Conservation (phyloP, 2,329 filamentous ascomycete species). For the Ophiosphaerella herpotricha region DNA sequence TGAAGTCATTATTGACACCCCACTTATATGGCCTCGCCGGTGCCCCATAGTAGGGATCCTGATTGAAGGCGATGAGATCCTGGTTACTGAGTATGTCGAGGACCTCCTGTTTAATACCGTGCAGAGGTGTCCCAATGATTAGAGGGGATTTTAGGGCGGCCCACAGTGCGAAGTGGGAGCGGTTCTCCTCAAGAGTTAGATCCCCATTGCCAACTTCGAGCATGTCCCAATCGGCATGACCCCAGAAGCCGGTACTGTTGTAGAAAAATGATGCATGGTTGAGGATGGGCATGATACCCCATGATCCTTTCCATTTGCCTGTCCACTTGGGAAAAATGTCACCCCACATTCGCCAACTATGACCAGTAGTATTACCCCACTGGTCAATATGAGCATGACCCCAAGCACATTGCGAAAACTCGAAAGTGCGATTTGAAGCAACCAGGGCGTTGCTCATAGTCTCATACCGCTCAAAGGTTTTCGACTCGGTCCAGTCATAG, state of each 20-base stretch:
- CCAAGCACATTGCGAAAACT: slow-evolving; percentile 45
- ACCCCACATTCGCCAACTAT: slow-evolving; percentile 37
- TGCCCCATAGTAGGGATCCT: slow-evolving; percentile 50
- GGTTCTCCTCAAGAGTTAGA: slow-evolving; percentile 36
- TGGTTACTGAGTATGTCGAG: slow-evolving; percentile 48
- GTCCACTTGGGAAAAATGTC: slow-evolving; percentile 30
- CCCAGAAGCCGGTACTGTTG: slow-evolving; percentile 26
- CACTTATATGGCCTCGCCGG: slow-evolving; percentile 49
- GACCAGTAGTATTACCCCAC: slow-evolving; percentile 40
- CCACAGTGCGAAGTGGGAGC: slow-evolving; percentile 49
- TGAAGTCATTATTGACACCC: slow-evolving; percentile 57
- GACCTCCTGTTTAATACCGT: slow-evolving; percentile 44
- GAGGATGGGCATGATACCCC: slow-evolving; percentile 24
- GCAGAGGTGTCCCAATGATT: slow-evolving; percentile 50
- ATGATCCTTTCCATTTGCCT: slow-evolving; percentile 4
- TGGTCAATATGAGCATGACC: slow-evolving; percentile 34
- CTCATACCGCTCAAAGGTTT: slow-evolving; percentile 58
- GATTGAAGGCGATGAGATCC: slow-evolving; percentile 52
- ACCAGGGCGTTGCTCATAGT: slow-evolving; percentile 47
- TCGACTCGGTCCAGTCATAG: slow-evolving; percentile 57
- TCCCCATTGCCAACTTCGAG: slow-evolving; percentile 46
- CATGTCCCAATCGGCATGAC: slow-evolving; percentile 32
- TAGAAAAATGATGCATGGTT: slow-evolving; percentile 28
- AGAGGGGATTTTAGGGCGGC: slow-evolving; percentile 49
- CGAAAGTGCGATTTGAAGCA: slow-evolving; percentile 46